Percentiles rank a stretch among this genome's conserved stretches.
Evolutionary conservation across 306 rosid species (phyloP).

Genomic region (Ziziphus jujuba): DNA sequence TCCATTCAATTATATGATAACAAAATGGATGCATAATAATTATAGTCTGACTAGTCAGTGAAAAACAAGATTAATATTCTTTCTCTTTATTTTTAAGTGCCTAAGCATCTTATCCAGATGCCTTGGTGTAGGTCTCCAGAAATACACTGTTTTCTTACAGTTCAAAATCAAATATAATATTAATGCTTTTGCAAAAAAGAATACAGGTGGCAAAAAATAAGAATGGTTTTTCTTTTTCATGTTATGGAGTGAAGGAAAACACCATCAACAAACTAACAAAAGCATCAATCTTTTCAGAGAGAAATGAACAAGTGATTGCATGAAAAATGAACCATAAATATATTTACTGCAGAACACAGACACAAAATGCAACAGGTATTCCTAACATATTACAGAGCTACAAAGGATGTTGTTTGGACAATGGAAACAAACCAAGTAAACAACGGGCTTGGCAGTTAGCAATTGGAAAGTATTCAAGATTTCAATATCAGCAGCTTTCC

Average conservation of each 20-base stretch:
- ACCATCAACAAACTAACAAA: background rate
- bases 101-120: background rate
- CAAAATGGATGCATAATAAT: background rate
- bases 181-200: background rate
- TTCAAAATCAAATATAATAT: background rate
- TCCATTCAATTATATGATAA: too few relatives aligned
- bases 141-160: background rate
- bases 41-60: background rate
- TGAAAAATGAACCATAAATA: background rate
- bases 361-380: background rate
- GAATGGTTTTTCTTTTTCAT: background rate
- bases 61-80: background rate
- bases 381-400: background rate
- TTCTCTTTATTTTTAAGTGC: too few relatives aligned
- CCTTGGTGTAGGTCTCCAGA: background rate
- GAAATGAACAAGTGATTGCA: background rate
- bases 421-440: conserved; percentile 66
- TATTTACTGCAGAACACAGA: background rate
- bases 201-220: background rate
- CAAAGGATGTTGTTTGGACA: too few relatives aligned
- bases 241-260: too few relatives aligned
- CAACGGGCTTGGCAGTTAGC: conserved; percentile 96
- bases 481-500: conserved; percentile 95
- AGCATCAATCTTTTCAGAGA: background rate
- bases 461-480: conserved; percentile 87